Conservation (phyloP, 805 yeast species). For the Ogataea glucozyma region DNA sequence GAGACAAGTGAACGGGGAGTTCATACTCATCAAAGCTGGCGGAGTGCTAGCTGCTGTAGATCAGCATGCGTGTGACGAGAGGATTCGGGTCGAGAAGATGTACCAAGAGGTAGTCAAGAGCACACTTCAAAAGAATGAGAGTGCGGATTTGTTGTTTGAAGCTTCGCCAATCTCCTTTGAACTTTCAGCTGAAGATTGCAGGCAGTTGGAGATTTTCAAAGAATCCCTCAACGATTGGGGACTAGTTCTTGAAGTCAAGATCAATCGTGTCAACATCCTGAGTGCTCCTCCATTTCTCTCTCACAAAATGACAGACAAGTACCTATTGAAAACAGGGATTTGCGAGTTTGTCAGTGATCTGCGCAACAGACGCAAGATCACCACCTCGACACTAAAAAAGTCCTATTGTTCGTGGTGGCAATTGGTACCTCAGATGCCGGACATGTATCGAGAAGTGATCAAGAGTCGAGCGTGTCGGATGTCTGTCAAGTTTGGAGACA, state of each 20-base stretch:
- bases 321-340: slow-evolving; percentile 39
- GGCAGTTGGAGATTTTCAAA: slow-evolving; percentile 33
- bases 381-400: neutral
- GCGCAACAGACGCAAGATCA: slow-evolving; percentile 31
- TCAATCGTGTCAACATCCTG: neutral
- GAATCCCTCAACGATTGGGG: slow-evolving; percentile 47
- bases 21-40: slow-evolving; percentile 48
- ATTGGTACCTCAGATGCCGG: slow-evolving; percentile 47
- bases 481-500: slow-evolving; percentile 72
- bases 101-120: slow-evolving; percentile 39
- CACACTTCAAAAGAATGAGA: slow-evolving; percentile 15
- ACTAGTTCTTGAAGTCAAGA: slow-evolving; percentile 22
- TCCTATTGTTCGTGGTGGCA: slow-evolving; percentile 38
- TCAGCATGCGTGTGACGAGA: slow-evolving; percentile 86
- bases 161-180: no score
- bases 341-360: slow-evolving; percentile 48
- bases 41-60: slow-evolving; percentile 50
- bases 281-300: neutral
- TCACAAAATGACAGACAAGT: slow-evolving; percentile 24
- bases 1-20: slow-evolving; percentile 63
- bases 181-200: no score
- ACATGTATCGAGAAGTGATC: slow-evolving; percentile 47
- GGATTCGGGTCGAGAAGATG: slow-evolving; percentile 59
- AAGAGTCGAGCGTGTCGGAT: slow-evolving; percentile 67
- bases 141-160: slow-evolving; percentile 26